These are phyloP conservation scores for Coccomyxa subellipsoidea DNA, from an alignment of 163 green algal species.

Conservation along the genomic window DNA sequence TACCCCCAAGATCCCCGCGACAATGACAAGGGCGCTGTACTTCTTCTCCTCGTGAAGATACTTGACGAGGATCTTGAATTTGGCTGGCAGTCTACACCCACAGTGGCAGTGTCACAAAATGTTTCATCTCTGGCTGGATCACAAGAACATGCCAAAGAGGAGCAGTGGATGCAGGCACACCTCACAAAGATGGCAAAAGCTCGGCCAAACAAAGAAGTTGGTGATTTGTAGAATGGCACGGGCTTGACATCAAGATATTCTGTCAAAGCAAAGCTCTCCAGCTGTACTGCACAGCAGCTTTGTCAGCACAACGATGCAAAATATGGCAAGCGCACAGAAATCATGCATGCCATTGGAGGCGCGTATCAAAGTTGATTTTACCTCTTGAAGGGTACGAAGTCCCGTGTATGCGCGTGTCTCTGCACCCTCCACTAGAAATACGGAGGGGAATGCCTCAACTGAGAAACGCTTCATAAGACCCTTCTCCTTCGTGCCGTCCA, in stretches of 20 bases:
- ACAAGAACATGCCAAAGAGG: no score
- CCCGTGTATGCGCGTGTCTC: not conserved
- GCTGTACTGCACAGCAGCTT: not conserved
- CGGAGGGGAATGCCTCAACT: not conserved
- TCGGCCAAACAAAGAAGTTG: not conserved
- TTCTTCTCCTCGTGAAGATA: conserved; percentile 2
- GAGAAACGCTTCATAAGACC: not conserved
- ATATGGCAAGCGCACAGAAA: not conserved
- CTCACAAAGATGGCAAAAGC: not conserved
- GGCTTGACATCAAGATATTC: not conserved
- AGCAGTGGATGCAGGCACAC: not conserved
- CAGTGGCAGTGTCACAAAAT: not conserved
- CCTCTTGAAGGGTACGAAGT: not conserved
- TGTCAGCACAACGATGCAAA: not conserved
- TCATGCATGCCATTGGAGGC: not conserved
- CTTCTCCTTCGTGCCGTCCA: conserved; percentile 1
- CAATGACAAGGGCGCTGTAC: not conserved
- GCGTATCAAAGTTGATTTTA: not conserved
- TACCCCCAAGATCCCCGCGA: not conserved
- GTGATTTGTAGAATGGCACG: not conserved
- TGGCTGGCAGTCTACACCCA: not conserved
- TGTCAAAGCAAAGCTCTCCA: not conserved
- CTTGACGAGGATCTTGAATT: not conserved
- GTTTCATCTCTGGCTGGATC: not conserved
- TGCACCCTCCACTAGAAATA: not conserved